These are phyloP conservation scores for Usnea hakonensis DNA, from an alignment of 495 filamentous ascomycete species.

Conservation along the genomic window DNA sequence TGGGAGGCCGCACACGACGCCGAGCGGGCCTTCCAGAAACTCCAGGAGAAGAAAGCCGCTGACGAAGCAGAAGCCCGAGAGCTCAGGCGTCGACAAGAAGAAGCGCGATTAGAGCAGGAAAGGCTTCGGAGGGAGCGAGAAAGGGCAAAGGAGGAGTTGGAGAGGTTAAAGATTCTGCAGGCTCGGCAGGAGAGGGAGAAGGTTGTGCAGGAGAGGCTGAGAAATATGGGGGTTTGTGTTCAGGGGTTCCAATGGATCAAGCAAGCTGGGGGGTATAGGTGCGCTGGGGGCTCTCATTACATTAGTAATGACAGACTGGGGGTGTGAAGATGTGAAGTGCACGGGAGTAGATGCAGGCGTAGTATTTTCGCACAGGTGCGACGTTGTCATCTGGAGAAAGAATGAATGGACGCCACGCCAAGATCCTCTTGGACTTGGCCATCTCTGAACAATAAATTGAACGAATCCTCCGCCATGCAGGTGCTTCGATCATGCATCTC, in stretches of 20 bases:
- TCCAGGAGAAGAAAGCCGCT: not conserved
- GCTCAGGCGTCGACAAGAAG: slow-evolving; percentile 27
- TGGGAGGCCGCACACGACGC: slow-evolving; percentile 7
- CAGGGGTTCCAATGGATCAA: slow-evolving; percentile 49
- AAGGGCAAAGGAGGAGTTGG: slow-evolving; percentile 26
- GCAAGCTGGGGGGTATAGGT: slow-evolving; percentile 45
- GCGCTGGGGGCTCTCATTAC: slow-evolving; percentile 45
- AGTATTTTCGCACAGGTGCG: no score
- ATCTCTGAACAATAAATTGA: no score
- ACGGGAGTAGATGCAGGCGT: no score
- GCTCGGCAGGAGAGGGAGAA: slow-evolving; percentile 33
- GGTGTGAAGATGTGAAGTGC: no score
- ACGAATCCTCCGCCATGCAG: no score
- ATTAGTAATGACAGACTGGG: slow-evolving; percentile 32
- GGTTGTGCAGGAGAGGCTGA: slow-evolving; percentile 37
- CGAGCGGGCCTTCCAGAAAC: slow-evolving; percentile 3
- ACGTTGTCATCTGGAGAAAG: no score
- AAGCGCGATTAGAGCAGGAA: slow-evolving; percentile 32
- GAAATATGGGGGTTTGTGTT: slow-evolving; percentile 42
- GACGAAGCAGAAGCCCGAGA: slow-evolving; percentile 11
- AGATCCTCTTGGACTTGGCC: no score
- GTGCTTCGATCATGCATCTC: no score
- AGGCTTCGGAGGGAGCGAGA: slow-evolving; percentile 28
- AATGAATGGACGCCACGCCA: no score
- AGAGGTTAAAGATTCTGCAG: slow-evolving; percentile 19